phyloP scores from a whole-genome alignment of 1,139 yeast species.

The Sugiyamaella xylanicola region DNA sequence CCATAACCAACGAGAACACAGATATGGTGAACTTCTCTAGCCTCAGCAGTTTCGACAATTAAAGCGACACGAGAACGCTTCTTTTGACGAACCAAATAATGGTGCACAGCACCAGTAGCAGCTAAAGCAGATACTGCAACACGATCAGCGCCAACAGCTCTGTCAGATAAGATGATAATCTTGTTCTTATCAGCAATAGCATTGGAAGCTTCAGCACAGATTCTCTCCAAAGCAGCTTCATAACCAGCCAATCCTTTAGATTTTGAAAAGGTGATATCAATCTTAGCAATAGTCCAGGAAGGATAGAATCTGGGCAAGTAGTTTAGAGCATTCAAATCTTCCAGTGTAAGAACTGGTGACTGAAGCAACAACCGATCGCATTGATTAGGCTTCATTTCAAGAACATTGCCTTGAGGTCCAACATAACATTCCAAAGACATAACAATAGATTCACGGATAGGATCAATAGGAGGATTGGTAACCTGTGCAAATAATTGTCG shows the following conservation, averaged over 20 bases:
- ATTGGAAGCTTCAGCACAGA: slow-evolving; percentile 83
- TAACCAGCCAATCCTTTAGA: slow-evolving; percentile 84
- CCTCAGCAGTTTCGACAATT: slow-evolving; percentile 92
- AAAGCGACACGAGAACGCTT: slow-evolving; percentile 95
- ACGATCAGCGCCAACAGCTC: slow-evolving; percentile 58
- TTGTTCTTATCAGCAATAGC: slow-evolving; percentile 79
- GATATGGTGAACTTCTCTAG: slow-evolving; percentile 95
- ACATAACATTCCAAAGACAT: slow-evolving; percentile 96
- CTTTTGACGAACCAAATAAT: slow-evolving; percentile 91
- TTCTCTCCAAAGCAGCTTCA: slow-evolving; percentile 78
- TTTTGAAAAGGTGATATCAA: slow-evolving; percentile 89
- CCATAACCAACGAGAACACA: slow-evolving; percentile 96
- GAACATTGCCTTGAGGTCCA: slow-evolving; percentile 95
- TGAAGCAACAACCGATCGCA: slow-evolving; percentile 83
- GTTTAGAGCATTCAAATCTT: slow-evolving; percentile 72
- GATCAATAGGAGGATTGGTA: slow-evolving; percentile 98
- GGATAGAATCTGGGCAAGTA: slow-evolving; percentile 77
- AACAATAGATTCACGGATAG: slow-evolving; percentile 93
- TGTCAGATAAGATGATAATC: slow-evolving; percentile 76
- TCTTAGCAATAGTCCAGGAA: slow-evolving; percentile 76
- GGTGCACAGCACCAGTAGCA: slow-evolving; percentile 98
- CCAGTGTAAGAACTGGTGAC: slow-evolving; percentile 77
- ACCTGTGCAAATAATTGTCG: slow-evolving; percentile 97
- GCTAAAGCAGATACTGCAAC: slow-evolving; percentile 85
- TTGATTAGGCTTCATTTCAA: slow-evolving; percentile 90